Evolutionary conservation across 495 filamentous ascomycete species (phyloP), one percentile per base, ranked within the genome.

Genomic region (Penicillium robsamsonii): DNA sequence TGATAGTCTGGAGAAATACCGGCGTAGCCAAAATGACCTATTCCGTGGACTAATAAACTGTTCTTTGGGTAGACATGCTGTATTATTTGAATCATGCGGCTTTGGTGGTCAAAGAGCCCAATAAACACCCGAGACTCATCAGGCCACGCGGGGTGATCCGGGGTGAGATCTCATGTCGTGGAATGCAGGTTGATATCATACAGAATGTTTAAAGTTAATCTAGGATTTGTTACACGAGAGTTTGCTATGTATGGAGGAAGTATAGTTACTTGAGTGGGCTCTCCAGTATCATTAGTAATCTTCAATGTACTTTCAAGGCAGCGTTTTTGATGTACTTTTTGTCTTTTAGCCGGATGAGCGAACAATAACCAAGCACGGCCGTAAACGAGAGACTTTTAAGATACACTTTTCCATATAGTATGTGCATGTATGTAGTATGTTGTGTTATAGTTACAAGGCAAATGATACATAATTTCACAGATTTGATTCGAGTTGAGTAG

Each of bases 401-500:
- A 27, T 27, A 27, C 1, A 27, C 9, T 12, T 12, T 33, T 9
- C 30, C 30, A 33, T 17, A 5, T 27, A 27, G 22, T 22, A 22
- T 22, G 2, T 22, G 2, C 22, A 22, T 22, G 4, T 27, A 27
- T 7, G 25, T 27, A 46, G 22, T 27, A 7, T 29, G n/a, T 35
- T 18, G n/a, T 12, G 29, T 45, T 54, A 46, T 18, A 54, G 10
- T 37, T 35, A n/a, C 18, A 7, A 38, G 22, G 31, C 20, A 44
- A 17, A 15, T 1, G 8, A 41, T 24, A 17, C 9, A 5, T 46
- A 40, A 24, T 44, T 27, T 46, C 27, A 22, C 25, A 40, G 20
- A 10, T 44, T 48, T 33, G 24, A 51, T 57, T 57, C 12, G 17
- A 43, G 35, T 47, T 24, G 31, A 18, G 43, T 51, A 30, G 41